Evolutionary conservation across 768 basidiomycete species (phyloP), one percentile per base, ranked within the genome.

Genomic region (Boletus reticulatus): DNA sequence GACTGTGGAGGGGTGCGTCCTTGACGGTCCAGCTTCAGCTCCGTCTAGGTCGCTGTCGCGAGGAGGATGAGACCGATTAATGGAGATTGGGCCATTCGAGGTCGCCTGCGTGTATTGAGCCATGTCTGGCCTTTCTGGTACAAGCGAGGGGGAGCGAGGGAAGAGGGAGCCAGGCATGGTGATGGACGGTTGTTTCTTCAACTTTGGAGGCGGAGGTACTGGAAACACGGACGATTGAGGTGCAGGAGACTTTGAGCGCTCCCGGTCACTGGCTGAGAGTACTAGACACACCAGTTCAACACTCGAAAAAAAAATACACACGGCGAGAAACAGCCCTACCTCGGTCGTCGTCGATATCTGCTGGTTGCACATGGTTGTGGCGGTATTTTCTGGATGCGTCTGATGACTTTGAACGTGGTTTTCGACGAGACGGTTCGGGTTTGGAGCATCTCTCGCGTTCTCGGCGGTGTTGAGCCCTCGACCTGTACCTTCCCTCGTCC

Each of bases 151-250:
- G 0, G 90, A 89, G 10, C 88, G 84, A 6, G 88, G 82, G 64
- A 84, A 89, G 13, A 92, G 80, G 1, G 90, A 81, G 9, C 89
- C 90, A 20, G 89, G 90, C 89, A 92, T 92, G 1, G 84, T 84
- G 0, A 79, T 63, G 4, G 82, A 82, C 9, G 72, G 72, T n/a
- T 68, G 58, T 41, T 63, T 70, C 36, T 53, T 68, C 46, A 70
- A 39, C 50, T 44, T 72, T 13, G 67, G 75, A 14, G 70, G 70
- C 1, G 73, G 70, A 22, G 74, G 68, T 3, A 68, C 65, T 20
- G 20, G 55, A 38, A 64, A 58, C 4, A 36, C 6, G 32, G 67
- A 9, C 6, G 50, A 13, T 24, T 39, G 54, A 46, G 43, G 61
- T 6, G 43, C 11, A 48, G 72, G 60, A 2, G 70, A 64, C 20